phyloP scores from a whole-genome alignment of 2,329 filamentous ascomycete species.

The Paraphoma chrysanthemicola region DNA sequence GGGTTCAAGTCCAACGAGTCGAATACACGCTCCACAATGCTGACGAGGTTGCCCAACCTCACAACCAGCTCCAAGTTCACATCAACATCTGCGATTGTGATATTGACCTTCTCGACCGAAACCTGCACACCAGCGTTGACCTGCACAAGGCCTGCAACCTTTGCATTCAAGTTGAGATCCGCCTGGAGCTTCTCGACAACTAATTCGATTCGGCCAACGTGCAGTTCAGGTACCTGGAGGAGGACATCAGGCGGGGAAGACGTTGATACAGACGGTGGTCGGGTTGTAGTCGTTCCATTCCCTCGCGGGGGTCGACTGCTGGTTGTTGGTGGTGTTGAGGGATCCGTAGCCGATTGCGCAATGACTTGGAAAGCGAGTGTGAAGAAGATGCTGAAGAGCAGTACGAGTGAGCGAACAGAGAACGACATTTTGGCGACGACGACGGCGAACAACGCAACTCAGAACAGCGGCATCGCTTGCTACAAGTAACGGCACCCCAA shows the following conservation, averaged over 20 bases:
- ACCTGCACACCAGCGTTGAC: constrained; percentile 59
- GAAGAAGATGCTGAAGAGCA: constrained; percentile 39
- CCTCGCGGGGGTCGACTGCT: constrained; percentile 26
- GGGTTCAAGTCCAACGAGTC: constrained; percentile 67
- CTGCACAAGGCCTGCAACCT: constrained; percentile 64
- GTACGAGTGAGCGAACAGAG: constrained; percentile 42
- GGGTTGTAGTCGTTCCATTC: constrained; percentile 22
- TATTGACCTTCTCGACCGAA: constrained; percentile 60
- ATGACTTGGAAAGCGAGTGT: constrained; percentile 32
- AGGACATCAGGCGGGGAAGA: constrained; percentile 62
- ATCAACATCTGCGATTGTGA: constrained; percentile 67
- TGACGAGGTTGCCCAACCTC: constrained; percentile 65
- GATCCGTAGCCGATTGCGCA: constrained; percentile 35
- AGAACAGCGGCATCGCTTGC: constrained; percentile 14
- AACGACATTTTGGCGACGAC: constrained; percentile 40
- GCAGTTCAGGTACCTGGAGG: constrained; percentile 64
- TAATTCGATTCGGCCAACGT: constrained; percentile 66
- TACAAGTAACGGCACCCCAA: constrained; percentile 20
- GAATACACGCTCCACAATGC: constrained; percentile 68
- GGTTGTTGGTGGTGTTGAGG: constrained; percentile 37
- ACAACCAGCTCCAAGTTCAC: constrained; percentile 67
- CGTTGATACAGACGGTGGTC: constrained; percentile 30
- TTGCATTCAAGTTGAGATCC: constrained; percentile 66
- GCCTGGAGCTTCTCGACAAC: constrained; percentile 66
- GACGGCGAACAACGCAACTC: constrained; percentile 16